These are phyloP conservation scores for Gentiana straminea DNA, from an alignment of 257 asterid species.

Conservation along the genomic window DNA sequence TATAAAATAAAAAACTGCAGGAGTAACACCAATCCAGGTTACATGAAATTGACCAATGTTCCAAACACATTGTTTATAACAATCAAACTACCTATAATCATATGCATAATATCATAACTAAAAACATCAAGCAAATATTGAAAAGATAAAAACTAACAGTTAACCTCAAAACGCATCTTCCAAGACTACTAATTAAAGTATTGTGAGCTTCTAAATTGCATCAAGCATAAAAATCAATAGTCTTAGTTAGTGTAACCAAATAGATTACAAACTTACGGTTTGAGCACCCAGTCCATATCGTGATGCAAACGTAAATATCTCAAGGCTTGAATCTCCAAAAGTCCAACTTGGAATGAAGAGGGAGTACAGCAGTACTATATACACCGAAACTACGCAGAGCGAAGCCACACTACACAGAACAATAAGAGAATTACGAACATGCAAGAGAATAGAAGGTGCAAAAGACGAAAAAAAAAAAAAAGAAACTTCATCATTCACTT, in stretches of 20 bases:
- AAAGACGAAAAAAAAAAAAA: background rate
- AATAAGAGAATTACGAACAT: constrained; percentile 11
- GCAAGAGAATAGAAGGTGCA: constrained; percentile 2
- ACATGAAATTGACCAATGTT: no score
- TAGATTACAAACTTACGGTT: constrained; percentile 32
- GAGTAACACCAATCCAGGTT: no score
- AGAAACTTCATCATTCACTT: background rate
- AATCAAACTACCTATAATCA: no score
- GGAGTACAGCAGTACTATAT: constrained; percentile 56
- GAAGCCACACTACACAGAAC: constrained; percentile 43
- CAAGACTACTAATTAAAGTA: background rate
- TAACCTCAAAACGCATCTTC: no score
- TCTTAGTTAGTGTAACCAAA: constrained; percentile 3
- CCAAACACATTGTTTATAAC: no score
- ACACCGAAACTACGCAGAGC: constrained; percentile 34
- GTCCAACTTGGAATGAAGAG: constrained; percentile 77
- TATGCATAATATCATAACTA: no score
- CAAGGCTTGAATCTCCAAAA: constrained; percentile 38
- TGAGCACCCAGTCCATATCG: constrained; percentile 34
- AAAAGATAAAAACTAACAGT: no score
- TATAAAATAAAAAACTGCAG: no score
- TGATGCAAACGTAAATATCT: constrained; percentile 19
- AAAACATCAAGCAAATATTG: no score
- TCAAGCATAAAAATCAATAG: background rate
- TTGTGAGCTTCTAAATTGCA: background rate